Evolutionary conservation across 192 early-diverging fungal species (phyloP).

Genomic region (Gamsiella multidivaricata): DNA sequence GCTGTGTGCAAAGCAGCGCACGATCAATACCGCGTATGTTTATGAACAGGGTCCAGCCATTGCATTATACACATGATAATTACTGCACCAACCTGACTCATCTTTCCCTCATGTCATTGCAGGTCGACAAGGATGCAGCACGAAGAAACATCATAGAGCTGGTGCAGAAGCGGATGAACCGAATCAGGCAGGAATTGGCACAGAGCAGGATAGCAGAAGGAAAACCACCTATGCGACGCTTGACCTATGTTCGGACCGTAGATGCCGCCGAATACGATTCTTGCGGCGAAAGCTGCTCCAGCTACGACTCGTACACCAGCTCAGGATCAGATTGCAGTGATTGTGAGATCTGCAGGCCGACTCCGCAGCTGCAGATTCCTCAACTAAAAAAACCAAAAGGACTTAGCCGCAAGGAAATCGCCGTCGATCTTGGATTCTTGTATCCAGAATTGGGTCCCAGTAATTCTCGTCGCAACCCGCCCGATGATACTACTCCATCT

Average conservation of each 20-base stretch:
- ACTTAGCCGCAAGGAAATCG: conserved; percentile 25
- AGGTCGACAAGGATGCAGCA: conserved; percentile 22
- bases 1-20: conserved; percentile 38
- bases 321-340: conserved; percentile 49
- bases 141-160: conserved; percentile 27
- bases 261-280: conserved; percentile 17
- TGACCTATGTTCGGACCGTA: neutral
- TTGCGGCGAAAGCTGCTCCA: conserved; percentile 40
- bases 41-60: too few relatives aligned
- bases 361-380: neutral
- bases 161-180: conserved; percentile 42
- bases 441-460: conserved; percentile 14
- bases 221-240: neutral
- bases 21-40: conserved; percentile 41
- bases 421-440: conserved; percentile 32
- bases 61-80: too few relatives aligned
- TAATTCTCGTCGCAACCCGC: neutral
- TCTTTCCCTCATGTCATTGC: neutral
- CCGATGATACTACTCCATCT: neutral
- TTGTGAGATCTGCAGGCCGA: conserved; percentile 33
- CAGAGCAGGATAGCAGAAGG: conserved; percentile 16
- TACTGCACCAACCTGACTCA: neutral
- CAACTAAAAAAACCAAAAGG: conserved; percentile 3
- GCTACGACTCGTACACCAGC: conserved; percentile 49
- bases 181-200: conserved; percentile 27